Conservation (phyloP, 2,329 filamentous ascomycete genomes). For the Fusarium sulawesiense region DNA sequence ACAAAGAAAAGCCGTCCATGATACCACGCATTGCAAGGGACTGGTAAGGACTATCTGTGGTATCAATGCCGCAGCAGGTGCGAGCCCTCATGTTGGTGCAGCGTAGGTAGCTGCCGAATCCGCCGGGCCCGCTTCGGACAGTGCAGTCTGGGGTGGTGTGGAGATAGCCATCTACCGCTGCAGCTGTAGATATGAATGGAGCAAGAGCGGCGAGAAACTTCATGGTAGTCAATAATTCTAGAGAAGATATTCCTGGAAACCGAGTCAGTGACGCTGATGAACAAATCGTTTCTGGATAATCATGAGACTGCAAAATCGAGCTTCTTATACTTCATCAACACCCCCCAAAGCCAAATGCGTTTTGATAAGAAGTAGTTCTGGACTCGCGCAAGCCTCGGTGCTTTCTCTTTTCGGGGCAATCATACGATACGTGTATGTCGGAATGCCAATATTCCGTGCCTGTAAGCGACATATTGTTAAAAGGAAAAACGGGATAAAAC, state of each 20-base stretch:
- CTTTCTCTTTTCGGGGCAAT: not conserved
- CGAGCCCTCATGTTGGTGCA: not conserved
- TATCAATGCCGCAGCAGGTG: not conserved
- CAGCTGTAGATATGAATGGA: not conserved
- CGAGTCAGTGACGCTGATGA: not conserved
- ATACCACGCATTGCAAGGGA: not conserved
- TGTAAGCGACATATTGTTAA: not conserved
- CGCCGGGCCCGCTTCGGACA: not conserved
- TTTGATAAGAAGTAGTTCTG: too few species aligned
- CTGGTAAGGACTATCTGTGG: not conserved
- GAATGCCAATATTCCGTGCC: not conserved
- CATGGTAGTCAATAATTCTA: not conserved
- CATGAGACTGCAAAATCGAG: too few species aligned
- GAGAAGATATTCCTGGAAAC: too few species aligned
- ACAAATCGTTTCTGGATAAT: not conserved
- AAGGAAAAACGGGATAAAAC: not conserved
- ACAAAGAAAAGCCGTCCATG: accelerated
- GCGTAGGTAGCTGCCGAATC: not conserved
- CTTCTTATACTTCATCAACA: not conserved
- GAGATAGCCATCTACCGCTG: not conserved
- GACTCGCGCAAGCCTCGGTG: not conserved
- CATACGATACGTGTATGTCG: not conserved
- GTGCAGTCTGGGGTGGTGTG: not conserved
- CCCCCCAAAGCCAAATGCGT: too few species aligned
- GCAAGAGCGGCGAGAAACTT: accelerated